Evolutionary conservation across 176 grass and related monocot genomes (phyloP).

Genomic region (Eragrostis curvula): DNA sequence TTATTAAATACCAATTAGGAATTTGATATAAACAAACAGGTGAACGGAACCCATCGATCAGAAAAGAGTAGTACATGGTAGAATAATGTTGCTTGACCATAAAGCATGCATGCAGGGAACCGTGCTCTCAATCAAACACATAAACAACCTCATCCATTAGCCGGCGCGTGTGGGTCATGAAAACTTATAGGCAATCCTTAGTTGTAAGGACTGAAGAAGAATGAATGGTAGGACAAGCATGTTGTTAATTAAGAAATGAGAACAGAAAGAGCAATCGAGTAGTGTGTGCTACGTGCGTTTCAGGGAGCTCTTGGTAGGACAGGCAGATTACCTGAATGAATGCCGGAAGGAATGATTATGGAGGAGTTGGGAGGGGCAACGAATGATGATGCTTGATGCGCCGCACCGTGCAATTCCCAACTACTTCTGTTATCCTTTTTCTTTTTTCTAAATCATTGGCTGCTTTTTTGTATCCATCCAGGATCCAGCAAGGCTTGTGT

Average conservation of each 20-base stretch:
- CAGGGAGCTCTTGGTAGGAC: not conserved
- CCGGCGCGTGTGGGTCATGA: not conserved
- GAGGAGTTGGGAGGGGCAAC: not conserved
- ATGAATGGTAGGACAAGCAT: no score
- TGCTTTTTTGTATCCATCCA: no score
- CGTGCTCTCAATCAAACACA: conserved; percentile 8
- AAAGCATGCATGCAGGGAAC: conserved; percentile 42
- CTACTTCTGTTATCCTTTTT: not conserved
- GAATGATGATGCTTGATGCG: no score
- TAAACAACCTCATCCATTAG: not conserved
- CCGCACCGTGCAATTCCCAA: not conserved
- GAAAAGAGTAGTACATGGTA: not conserved
- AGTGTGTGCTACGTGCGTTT: not conserved
- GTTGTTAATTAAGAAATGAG: no score
- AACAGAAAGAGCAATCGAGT: not conserved
- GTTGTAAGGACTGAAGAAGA: no score
- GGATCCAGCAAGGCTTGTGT: no score
- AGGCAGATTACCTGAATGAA: not conserved
- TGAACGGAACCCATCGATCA: not conserved
- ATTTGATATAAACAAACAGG: not conserved
- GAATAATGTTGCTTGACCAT: conserved; percentile 43
- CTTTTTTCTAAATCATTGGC: no score
- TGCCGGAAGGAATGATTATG: not conserved
- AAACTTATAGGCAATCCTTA: not conserved
- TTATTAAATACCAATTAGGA: not conserved